phyloP scores from a whole-genome alignment of 139 green algal species.

The Pedinophyceae sp. region DNA sequence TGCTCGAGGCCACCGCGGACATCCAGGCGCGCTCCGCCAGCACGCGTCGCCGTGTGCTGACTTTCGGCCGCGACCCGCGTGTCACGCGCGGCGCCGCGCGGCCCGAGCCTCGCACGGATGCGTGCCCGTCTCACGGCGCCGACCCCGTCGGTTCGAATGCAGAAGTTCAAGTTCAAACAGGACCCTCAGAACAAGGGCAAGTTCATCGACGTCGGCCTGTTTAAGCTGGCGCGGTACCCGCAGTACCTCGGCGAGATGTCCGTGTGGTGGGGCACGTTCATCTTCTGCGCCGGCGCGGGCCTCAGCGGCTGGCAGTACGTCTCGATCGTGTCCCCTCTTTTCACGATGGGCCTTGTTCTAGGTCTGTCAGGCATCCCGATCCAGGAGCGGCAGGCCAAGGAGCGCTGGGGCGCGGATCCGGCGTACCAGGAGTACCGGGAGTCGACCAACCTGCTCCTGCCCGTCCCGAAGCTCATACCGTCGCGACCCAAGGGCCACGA shows the following conservation, averaged over 20 bases:
- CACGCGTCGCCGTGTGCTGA: too few species aligned
- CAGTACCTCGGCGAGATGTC: background rate
- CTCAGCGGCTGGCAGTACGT: background rate
- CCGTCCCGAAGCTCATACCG: constrained; percentile 4
- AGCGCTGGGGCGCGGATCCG: constrained; percentile 9
- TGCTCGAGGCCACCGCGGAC: background rate
- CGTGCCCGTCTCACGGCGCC: too few species aligned
- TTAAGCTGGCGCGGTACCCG: background rate
- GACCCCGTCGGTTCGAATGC: too few species aligned
- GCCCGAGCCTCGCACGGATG: too few species aligned
- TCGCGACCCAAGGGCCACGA: too few species aligned
- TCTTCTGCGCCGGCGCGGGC: background rate
- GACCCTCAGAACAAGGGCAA: background rate
- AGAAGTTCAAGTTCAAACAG: background rate
- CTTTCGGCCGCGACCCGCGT: too few species aligned
- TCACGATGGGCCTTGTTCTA: background rate
- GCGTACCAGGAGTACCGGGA: constrained; percentile 16
- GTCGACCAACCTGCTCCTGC: constrained; percentile 8
- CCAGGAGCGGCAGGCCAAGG: constrained; percentile 3
- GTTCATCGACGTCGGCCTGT: background rate
- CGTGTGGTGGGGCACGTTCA: background rate
- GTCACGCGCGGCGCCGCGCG: too few species aligned
- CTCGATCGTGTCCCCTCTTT: background rate
- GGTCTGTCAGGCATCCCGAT: background rate
- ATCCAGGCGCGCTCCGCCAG: too few species aligned